Evolutionary conservation across 768 basidiomycete species (phyloP).

Genomic region (Amanita pallidorosea): DNA sequence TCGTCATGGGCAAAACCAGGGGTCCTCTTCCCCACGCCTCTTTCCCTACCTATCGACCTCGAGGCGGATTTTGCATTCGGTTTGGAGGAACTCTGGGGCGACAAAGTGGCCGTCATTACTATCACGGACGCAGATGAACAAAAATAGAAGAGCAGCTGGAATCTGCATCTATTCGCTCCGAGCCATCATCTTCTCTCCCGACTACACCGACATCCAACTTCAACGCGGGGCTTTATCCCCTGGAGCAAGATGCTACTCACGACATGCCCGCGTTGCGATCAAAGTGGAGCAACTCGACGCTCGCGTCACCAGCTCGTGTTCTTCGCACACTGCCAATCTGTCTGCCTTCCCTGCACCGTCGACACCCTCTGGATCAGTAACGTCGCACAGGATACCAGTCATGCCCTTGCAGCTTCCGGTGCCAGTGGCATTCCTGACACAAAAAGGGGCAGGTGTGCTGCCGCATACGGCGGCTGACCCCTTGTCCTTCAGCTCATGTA

Average conservation of each 20-base stretch:
- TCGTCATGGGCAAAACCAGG: slow-evolving; percentile 15
- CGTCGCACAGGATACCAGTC: slow-evolving; percentile 27
- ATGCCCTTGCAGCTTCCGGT: slow-evolving; percentile 42
- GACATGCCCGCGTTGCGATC: slow-evolving; percentile 35
- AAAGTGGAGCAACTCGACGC: slow-evolving; percentile 59
- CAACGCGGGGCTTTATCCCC: background rate
- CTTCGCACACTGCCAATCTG: slow-evolving; percentile 24
- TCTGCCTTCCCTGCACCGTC: slow-evolving; percentile 22
- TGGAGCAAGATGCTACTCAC: background rate
- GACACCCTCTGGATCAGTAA: slow-evolving; percentile 12
- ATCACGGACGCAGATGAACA: background rate
- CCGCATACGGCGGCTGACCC: no score
- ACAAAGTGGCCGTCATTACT: background rate
- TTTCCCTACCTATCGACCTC: slow-evolving; percentile 31
- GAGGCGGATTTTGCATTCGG: slow-evolving; percentile 28
- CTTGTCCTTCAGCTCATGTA: no score
- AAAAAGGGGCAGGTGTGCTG: slow-evolving; percentile 25
- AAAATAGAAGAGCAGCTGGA: background rate
- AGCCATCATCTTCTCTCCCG: slow-evolving; percentile 4
- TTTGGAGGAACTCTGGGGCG: slow-evolving; percentile 21
- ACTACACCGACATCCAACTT: background rate
- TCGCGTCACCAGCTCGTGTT: slow-evolving; percentile 36
- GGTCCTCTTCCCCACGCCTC: slow-evolving; percentile 27
- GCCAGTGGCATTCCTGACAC: slow-evolving; percentile 39
- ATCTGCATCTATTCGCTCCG: background rate